phyloP scores from a whole-genome alignment of 2,329 filamentous ascomycete species.

The Fusarium palustre region DNA sequence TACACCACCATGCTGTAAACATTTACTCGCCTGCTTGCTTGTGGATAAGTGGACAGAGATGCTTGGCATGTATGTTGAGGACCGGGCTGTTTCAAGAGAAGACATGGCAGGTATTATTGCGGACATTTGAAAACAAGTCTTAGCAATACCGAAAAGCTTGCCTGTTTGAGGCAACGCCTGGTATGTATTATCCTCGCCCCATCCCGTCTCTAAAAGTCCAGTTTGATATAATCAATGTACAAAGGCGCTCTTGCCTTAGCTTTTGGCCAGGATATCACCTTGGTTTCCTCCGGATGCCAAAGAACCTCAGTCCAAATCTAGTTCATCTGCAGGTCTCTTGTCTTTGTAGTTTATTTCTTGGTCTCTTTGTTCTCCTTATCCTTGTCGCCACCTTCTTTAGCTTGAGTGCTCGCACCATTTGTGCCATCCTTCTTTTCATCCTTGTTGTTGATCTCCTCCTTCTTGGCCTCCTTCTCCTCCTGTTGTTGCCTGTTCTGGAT shows the following conservation, averaged over 20 bases:
- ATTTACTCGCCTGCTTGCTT: slow-evolving; percentile 85
- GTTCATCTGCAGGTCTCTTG: slow-evolving; percentile 27
- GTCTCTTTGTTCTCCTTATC: slow-evolving; percentile 70
- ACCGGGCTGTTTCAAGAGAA: slow-evolving; percentile 66
- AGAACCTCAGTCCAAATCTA: slow-evolving; percentile 39
- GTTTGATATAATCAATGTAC: slow-evolving; percentile 49
- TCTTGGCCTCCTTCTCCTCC: slow-evolving; percentile 92
- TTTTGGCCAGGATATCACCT: slow-evolving; percentile 34
- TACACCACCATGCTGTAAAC: slow-evolving; percentile 80
- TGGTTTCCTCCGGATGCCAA: slow-evolving; percentile 41
- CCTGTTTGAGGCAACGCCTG: slow-evolving; percentile 18
- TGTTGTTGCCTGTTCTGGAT: slow-evolving; percentile 98
- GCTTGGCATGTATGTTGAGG: slow-evolving; percentile 68
- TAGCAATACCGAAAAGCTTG: slow-evolving; percentile 10
- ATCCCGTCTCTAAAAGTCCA: slow-evolving; percentile 45
- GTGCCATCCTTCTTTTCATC: slow-evolving; percentile 68
- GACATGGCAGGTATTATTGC: slow-evolving; percentile 79
- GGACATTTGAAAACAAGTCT: slow-evolving; percentile 48
- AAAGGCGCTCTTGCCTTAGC: slow-evolving; percentile 43
- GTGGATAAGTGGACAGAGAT: slow-evolving; percentile 71
- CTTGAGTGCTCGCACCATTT: slow-evolving; percentile 56
- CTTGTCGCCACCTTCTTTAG: slow-evolving; percentile 64
- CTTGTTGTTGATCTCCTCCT: slow-evolving; percentile 73
- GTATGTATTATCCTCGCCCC: slow-evolving; percentile 42
- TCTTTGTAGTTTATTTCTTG: slow-evolving; percentile 51